Percentiles rank a stretch among this genome's conserved stretches.
These are phyloP conservation scores for Fraxinus latifolia DNA, from an alignment of 305 asterid species.

Conservation along the genomic window DNA sequence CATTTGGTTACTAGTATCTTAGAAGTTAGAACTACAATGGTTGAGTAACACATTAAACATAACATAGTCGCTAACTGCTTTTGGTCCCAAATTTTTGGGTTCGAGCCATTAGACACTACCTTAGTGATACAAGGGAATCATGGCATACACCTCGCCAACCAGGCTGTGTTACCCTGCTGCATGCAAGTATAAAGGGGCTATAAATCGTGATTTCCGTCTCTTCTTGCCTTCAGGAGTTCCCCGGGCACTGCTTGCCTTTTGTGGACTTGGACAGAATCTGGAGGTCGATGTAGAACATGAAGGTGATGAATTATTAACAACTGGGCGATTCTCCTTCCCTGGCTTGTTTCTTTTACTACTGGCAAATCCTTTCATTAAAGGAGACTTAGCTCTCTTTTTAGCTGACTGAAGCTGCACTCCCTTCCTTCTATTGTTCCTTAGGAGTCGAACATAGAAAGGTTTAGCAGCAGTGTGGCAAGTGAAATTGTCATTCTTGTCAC, in stretches of 20 bases:
- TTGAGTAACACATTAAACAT: not conserved
- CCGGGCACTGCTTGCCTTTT: constrained; percentile 41
- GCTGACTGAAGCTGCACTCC: constrained; percentile 45
- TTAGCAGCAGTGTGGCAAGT: constrained; percentile 57
- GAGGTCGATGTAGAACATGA: constrained; percentile 27
- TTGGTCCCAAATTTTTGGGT: not conserved
- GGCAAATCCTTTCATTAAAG: constrained; percentile 27
- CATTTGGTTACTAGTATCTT: not conserved
- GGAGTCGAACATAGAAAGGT: constrained; percentile 59
- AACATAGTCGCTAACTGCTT: not conserved
- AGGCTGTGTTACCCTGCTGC: constrained; percentile 32
- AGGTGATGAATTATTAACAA: constrained; percentile 34
- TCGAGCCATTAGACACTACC: not conserved
- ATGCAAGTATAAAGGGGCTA: constrained; percentile 39
- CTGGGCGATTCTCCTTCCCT: constrained; percentile 50
- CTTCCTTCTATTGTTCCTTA: constrained; percentile 39
- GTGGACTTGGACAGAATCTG: constrained; percentile 24
- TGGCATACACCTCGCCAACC: not conserved
- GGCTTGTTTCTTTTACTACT: constrained; percentile 28
- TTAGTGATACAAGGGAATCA: not conserved
- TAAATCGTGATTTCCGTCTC: constrained; percentile 58
- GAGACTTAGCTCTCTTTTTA: constrained; percentile 66
- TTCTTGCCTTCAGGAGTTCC: constrained; percentile 79
- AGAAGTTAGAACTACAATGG: not conserved
- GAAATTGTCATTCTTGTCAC: constrained; percentile 19